Evolutionary conservation across 2,329 filamentous ascomycete genomes (phyloP).

Genomic region (Xylaria sp.): DNA sequence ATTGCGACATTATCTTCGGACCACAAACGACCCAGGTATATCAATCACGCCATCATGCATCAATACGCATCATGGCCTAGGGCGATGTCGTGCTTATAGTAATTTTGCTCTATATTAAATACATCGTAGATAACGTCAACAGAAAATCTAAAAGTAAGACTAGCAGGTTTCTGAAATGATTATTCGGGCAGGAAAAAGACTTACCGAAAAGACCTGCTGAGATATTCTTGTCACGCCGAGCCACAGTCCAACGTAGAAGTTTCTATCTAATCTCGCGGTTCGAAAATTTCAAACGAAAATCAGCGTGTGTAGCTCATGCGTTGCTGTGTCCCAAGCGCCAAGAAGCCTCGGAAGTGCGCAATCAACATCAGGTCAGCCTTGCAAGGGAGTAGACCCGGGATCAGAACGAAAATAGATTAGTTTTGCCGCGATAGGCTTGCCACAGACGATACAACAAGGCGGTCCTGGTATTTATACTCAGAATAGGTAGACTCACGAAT

Average conservation of each 20-base stretch:
- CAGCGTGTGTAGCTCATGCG: not conserved
- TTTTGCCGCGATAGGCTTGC: no score
- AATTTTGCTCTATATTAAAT: slow-evolving; percentile 13
- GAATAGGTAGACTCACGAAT: not conserved
- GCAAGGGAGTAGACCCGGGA: no score
- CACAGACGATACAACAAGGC: no score
- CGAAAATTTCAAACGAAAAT: not conserved
- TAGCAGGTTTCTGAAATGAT: not conserved
- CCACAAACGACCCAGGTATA: slow-evolving; percentile 10
- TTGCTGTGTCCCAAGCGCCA: not conserved
- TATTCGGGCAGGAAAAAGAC: not conserved
- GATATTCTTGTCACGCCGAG: not conserved
- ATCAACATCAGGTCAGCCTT: no score
- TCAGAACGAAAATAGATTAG: no score
- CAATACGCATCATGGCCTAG: slow-evolving; percentile 25
- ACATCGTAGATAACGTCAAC: slow-evolving; percentile 5
- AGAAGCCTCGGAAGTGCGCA: not conserved
- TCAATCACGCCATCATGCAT: slow-evolving; percentile 33
- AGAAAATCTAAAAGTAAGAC: not conserved
- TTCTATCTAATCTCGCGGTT: not conserved
- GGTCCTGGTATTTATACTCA: no score
- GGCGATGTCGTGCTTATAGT: slow-evolving; percentile 15
- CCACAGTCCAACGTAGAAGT: not conserved
- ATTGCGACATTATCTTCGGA: slow-evolving; percentile 29
- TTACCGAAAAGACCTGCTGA: not conserved